These are phyloP conservation scores for Boletus edulis DNA, from an alignment of 768 basidiomycete genomes.

Conservation along the genomic window DNA sequence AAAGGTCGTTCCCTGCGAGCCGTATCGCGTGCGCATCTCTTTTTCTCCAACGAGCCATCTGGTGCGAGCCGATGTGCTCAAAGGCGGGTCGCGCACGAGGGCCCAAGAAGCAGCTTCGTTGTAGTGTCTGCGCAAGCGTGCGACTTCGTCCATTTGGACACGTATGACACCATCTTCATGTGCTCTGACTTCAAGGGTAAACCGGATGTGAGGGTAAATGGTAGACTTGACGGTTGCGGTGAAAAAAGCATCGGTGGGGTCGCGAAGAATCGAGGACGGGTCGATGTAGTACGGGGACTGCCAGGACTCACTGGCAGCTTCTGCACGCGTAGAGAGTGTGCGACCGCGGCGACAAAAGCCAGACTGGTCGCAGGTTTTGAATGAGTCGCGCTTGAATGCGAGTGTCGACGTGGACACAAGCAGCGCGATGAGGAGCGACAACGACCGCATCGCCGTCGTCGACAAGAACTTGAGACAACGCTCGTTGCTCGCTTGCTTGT, in stretches of 20 bases:
- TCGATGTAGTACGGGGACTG: slow-evolving; percentile 85
- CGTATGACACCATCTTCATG: slow-evolving; percentile 87
- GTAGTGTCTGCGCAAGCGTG: slow-evolving; percentile 78
- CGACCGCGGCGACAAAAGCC: slow-evolving; percentile 94
- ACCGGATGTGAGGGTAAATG: slow-evolving; percentile 82
- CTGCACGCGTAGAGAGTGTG: slow-evolving; percentile 73
- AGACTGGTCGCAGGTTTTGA: slow-evolving; percentile 92
- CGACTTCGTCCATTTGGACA: slow-evolving; percentile 90
- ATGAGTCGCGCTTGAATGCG: slow-evolving; percentile 79
- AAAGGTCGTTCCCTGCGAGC: slow-evolving; percentile 55
- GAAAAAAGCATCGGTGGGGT: slow-evolving; percentile 57
- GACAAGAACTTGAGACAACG: background rate
- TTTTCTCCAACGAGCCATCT: slow-evolving; percentile 67
- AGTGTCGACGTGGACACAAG: slow-evolving; percentile 33
- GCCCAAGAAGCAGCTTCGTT: slow-evolving; percentile 93
- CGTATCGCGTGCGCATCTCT: slow-evolving; percentile 63
- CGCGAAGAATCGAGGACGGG: slow-evolving; percentile 47
- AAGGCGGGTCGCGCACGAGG: slow-evolving; percentile 65
- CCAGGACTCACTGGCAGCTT: slow-evolving; percentile 59
- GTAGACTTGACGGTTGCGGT: slow-evolving; percentile 75
- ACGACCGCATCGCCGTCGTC: slow-evolving; percentile 15
- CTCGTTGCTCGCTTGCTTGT: too few species aligned
- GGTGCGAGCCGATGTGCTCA: slow-evolving; percentile 47
- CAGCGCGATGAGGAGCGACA: slow-evolving; percentile 32
- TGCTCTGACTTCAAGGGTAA: slow-evolving; percentile 77